phyloP scores from a whole-genome alignment of 768 basidiomycete genomes.

The Calvatia gigantea region DNA sequence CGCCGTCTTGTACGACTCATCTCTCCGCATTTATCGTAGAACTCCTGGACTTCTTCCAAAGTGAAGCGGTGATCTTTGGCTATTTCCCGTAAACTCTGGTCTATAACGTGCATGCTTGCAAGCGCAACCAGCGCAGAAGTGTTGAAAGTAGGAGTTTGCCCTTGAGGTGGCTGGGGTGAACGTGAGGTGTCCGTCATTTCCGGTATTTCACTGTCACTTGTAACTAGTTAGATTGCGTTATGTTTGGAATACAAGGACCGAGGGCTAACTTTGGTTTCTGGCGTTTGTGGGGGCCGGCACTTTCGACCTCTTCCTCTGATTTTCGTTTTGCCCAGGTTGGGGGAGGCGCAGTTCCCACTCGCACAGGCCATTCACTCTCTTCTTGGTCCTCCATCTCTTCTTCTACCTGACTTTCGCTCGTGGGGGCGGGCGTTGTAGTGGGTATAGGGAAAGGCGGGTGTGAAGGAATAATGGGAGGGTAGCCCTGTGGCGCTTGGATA shows the following conservation, averaged over 20 bases:
- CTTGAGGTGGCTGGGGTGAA: background rate
- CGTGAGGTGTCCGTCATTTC: background rate
- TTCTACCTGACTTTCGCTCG: slow-evolving; percentile 47
- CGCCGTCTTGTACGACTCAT: slow-evolving; percentile 60
- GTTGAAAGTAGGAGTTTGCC: slow-evolving; percentile 19
- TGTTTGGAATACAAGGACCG: background rate
- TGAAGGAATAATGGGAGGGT: slow-evolving; percentile 12
- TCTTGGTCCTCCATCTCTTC: slow-evolving; percentile 65
- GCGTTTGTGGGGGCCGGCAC: slow-evolving; percentile 37
- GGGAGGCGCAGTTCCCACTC: slow-evolving; percentile 57
- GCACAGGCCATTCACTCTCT: slow-evolving; percentile 65
- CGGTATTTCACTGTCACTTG: slow-evolving; percentile 3
- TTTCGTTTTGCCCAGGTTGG: slow-evolving; percentile 71
- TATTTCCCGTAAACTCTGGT: slow-evolving; percentile 62
- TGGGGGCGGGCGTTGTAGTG: slow-evolving; percentile 17
- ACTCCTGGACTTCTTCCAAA: slow-evolving; percentile 72
- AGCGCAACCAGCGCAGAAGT: slow-evolving; percentile 32
- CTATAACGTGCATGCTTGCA: slow-evolving; percentile 58
- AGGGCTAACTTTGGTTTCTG: slow-evolving; percentile 36
- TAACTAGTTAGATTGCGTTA: background rate
- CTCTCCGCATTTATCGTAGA: slow-evolving; percentile 71
- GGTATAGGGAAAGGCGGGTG: slow-evolving; percentile 16
- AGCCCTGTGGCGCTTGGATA: slow-evolving; percentile 5
- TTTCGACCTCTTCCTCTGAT: slow-evolving; percentile 34
- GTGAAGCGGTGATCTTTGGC: slow-evolving; percentile 71